phyloP scores from a whole-genome alignment of 164 flowering plant genomes.

The Brasenia schreberi region DNA sequence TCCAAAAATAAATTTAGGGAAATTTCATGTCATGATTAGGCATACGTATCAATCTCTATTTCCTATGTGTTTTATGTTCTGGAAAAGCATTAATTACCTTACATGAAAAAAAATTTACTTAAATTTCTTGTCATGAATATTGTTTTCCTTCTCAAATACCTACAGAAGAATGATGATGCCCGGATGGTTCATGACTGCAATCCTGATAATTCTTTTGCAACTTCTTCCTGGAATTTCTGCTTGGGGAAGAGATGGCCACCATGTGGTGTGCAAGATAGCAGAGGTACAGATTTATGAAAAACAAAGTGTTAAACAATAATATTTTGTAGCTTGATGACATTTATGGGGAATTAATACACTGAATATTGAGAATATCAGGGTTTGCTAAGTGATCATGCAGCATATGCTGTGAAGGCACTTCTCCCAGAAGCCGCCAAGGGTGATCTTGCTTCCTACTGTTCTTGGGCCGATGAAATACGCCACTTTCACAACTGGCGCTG shows the following conservation, averaged over 20 bases:
- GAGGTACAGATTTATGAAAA: slow-evolving; percentile 33
- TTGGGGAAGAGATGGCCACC: slow-evolving; percentile 96
- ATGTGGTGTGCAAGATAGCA: slow-evolving; percentile 74
- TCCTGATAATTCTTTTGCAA: neutral
- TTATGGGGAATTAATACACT: neutral
- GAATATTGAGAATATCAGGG: slow-evolving; percentile 27
- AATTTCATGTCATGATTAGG: no score
- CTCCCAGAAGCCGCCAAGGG: slow-evolving; percentile 78
- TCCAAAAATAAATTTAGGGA: no score
- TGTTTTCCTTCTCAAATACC: no score
- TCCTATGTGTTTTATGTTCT: no score
- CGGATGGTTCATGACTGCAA: neutral
- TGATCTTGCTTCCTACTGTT: slow-evolving; percentile 75
- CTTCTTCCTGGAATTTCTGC: slow-evolving; percentile 35
- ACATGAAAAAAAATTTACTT: no score
- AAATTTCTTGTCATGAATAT: no score
- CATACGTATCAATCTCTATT: no score
- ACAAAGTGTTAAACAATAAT: neutral
- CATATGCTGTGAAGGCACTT: slow-evolving; percentile 46
- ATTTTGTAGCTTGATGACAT: neutral
- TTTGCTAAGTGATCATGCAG: slow-evolving; percentile 48
- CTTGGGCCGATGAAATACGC: slow-evolving; percentile 84
- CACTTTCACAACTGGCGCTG: slow-evolving; percentile 37
- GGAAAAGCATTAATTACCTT: no score
- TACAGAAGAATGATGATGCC: neutral